These are phyloP conservation scores for Eucalyptus cloeziana DNA, from an alignment of 345 rosid genomes.

Conservation along the genomic window DNA sequence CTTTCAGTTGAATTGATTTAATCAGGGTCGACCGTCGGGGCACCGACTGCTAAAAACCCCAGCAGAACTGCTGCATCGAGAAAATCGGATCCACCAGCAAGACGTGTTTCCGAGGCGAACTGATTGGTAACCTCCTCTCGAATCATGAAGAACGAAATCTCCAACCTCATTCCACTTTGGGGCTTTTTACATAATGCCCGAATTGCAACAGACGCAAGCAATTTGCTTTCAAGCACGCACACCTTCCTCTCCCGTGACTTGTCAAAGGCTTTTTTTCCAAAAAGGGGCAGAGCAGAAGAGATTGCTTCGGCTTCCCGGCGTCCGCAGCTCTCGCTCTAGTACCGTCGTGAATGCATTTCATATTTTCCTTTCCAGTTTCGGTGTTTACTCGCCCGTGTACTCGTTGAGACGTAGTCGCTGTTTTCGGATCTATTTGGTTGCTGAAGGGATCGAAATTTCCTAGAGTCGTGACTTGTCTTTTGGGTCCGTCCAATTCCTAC, in stretches of 20 bases:
- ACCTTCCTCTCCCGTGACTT: not conserved
- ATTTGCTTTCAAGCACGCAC: not conserved
- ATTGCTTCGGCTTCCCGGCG: not conserved
- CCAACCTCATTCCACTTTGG: not conserved
- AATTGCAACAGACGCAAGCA: not conserved
- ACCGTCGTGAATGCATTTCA: not conserved
- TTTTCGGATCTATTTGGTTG: not conserved
- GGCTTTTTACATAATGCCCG: not conserved
- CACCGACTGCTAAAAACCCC: not conserved
- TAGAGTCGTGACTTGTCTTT: not conserved
- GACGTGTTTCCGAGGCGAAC: not conserved
- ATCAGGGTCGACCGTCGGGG: not conserved
- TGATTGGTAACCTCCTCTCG: not conserved
- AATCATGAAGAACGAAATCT: not conserved
- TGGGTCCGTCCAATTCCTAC: not conserved
- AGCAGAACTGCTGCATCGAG: not conserved
- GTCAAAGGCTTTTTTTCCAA: not conserved
- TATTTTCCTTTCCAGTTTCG: not conserved
- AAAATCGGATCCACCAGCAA: not conserved
- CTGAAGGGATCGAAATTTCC: not conserved
- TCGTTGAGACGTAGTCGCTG: not conserved
- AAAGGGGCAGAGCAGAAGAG: not conserved
- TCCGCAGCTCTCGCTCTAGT: not conserved
- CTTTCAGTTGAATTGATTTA: not conserved
- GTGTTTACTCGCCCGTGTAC: not conserved